Evolutionary conservation across 306 rosid genomes (phyloP).

Genomic region (Trichosanthes truncata): DNA sequence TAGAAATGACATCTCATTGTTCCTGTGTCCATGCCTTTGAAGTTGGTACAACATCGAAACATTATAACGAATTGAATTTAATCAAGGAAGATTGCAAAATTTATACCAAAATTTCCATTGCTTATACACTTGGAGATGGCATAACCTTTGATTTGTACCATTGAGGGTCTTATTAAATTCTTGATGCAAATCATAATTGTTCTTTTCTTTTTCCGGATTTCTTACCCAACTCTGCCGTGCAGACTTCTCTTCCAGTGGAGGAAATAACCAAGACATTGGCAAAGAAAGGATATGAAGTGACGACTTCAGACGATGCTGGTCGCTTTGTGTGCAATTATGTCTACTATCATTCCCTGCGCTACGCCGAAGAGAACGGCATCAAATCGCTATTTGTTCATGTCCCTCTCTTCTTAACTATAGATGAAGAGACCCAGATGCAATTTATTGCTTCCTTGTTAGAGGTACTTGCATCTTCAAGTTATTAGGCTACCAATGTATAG

Average conservation of each 20-base stretch:
- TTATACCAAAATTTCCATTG: background rate
- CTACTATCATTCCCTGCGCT: conserved; percentile 88
- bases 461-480: conserved; percentile 47
- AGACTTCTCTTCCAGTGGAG: conserved; percentile 77
- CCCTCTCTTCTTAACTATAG: conserved; percentile 75
- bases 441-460: conserved; percentile 84
- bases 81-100: background rate
- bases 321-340: conserved; percentile 96
- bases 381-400: conserved; percentile 87
- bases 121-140: background rate
- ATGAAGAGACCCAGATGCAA: conserved; percentile 77
- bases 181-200: background rate
- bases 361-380: conserved; percentile 60
- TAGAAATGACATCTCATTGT: background rate
- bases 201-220: conserved; percentile 2
- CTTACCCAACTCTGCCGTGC: conserved; percentile 18
- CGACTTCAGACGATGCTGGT: conserved; percentile 86
- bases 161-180: background rate
- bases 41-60: background rate
- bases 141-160: background rate
- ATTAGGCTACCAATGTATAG: conserved; percentile 14
- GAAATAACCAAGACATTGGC: conserved; percentile 68
- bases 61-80: background rate
- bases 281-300: conserved; percentile 67
- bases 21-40: too few species aligned